Base-by-base conservation (phyloP, 176 grass and related monocot species). In the Tillandsia fasciculata region DNA sequence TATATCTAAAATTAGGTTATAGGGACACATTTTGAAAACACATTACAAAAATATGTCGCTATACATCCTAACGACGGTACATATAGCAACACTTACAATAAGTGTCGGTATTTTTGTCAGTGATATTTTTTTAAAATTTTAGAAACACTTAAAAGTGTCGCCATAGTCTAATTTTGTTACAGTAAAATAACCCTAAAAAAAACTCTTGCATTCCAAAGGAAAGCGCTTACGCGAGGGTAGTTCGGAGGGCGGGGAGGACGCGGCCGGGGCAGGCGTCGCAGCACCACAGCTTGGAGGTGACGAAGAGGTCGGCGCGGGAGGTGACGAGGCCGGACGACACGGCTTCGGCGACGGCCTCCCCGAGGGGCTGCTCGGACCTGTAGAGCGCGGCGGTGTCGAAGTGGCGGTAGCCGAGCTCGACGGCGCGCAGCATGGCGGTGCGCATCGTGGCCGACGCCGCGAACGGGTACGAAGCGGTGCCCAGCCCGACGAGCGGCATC, bases 261-360 rank as follows among this genome's bases (percentile, higher is more conserved):
- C n/a, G 54, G 12, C 58, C 56, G 0, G 77, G 67, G 26, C 50
- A 69, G 28, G 80, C 63, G 71, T 91, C 74, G 24, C 28, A 7
- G 69, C 79, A 29, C 77, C 50, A 70, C 53, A 91, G 80, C 77
- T 91, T 91, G 84, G 84, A 78, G 51, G 80, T 90, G 64, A 90
- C 24, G 79, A 90, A 90, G 69, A 90, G 69, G 13, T 83, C 73
- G 51, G 17, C 65, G 15, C 84, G 88, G 67, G 80, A 81, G 22
- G 24, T 10, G 71, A 81, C 79, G 26, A 76, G 52, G 12, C 88
- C 84, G 13, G 54, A 1, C 4, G 63, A 27, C 5, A 90, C 33
- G 73, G 80, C 77, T 5, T 80, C 77, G 23, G 76, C 70, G 0
- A 91, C 64, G 70, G 84, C 77, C 9, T 53, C 73, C 33, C 83